A percentile compares a stretch with the other conserved stretches of the same genome.
These are phyloP conservation scores for Eutypa lata DNA, from an alignment of 2,329 filamentous ascomycete species.

Conservation along the genomic window DNA sequence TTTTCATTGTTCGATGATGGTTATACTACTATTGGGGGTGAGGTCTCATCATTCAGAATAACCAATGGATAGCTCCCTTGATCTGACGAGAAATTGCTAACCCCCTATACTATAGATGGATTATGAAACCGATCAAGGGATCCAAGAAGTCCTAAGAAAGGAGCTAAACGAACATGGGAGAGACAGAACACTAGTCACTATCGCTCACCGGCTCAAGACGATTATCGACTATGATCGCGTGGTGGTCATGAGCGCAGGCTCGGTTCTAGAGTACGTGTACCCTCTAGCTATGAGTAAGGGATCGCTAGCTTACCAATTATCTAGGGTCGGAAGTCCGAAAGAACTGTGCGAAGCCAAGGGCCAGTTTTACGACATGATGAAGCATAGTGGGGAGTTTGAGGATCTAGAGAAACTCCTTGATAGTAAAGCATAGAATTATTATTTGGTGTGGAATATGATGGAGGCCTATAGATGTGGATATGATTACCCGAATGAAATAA, in stretches of 20 bases:
- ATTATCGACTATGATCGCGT: constrained; percentile 60
- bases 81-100: constrained; percentile 4
- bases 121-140: constrained; percentile 53
- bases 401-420: constrained; percentile 35
- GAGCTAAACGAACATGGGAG: constrained; percentile 43
- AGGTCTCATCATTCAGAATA: too few relatives aligned
- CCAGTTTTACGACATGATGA: constrained; percentile 53
- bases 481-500: too few relatives aligned
- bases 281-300: background rate
- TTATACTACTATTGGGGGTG: too few relatives aligned
- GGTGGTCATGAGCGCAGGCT: constrained; percentile 53
- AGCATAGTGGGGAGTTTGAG: constrained; percentile 51
- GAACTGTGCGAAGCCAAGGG: constrained; percentile 43
- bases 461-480: too few relatives aligned
- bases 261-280: constrained; percentile 48
- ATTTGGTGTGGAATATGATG: too few relatives aligned
- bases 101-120: constrained; percentile 38
- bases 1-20: too few relatives aligned
- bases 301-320: constrained; percentile 8
- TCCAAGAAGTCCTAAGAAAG: constrained; percentile 49
- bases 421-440: constrained; percentile 5
- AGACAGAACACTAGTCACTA: constrained; percentile 53
- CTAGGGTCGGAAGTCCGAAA: constrained; percentile 42
- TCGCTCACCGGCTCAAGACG: constrained; percentile 55
- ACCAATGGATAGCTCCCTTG: too few relatives aligned